These are phyloP conservation scores for Cytospora chrysosperma DNA, from an alignment of 2,329 filamentous ascomycete species.

Conservation along the genomic window DNA sequence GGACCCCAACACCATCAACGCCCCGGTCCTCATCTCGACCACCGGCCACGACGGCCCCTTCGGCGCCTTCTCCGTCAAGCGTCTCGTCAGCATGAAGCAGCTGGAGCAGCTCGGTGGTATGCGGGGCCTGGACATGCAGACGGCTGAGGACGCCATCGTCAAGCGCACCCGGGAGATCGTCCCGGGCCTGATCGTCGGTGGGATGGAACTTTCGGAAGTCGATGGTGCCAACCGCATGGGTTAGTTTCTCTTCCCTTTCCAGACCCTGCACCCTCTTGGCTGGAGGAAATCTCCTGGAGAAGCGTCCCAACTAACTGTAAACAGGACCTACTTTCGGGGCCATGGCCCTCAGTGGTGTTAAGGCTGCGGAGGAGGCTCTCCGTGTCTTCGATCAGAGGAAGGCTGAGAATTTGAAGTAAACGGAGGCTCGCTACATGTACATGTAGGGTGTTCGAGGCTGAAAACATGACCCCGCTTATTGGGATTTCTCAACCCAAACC, in stretches of 20 bases:
- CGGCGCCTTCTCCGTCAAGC: slow-evolving; percentile 87
- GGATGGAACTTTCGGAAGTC: slow-evolving; percentile 90
- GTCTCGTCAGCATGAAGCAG: slow-evolving; percentile 83
- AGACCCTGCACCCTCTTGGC: slow-evolving; percentile 91
- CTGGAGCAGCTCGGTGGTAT: slow-evolving; percentile 85
- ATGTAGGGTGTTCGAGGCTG: background rate
- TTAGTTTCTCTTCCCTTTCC: slow-evolving; percentile 42
- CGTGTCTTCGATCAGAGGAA: slow-evolving; percentile 75
- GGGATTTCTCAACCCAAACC: background rate
- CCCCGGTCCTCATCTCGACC: slow-evolving; percentile 82
- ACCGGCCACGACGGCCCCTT: slow-evolving; percentile 91
- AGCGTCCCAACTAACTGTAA: slow-evolving; percentile 55
- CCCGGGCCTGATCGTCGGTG: slow-evolving; percentile 86
- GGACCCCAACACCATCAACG: slow-evolving; percentile 97
- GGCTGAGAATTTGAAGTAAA: slow-evolving; percentile 67
- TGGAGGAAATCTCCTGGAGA: too few species aligned
- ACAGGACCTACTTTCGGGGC: slow-evolving; percentile 78
- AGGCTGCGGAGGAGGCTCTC: slow-evolving; percentile 85
- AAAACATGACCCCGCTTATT: background rate
- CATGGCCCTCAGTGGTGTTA: slow-evolving; percentile 84
- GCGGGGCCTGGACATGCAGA: slow-evolving; percentile 90
- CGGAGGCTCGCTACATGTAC: background rate
- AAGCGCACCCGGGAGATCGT: slow-evolving; percentile 87
- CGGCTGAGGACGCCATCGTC: slow-evolving; percentile 89
- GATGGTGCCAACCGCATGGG: slow-evolving; percentile 93